A percentile compares a stretch with the other conserved stretches of the same genome.
phyloP scores from a whole-genome alignment of 441 rosid species.

The Biscutella laevigata region DNA sequence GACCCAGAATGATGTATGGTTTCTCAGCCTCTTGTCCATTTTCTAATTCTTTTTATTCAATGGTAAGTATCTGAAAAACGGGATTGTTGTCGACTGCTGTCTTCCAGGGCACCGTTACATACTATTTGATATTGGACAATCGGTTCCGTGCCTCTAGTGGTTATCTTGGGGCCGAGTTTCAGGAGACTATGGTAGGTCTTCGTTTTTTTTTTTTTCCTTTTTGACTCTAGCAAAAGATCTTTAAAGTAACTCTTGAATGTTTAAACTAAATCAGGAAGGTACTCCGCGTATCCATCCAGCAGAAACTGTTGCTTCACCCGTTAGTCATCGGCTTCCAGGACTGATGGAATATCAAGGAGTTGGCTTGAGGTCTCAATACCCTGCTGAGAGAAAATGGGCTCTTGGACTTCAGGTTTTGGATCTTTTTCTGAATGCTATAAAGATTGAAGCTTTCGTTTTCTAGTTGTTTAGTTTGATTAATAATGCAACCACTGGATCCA shows the following conservation, averaged over 20 bases:
- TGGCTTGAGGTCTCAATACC: conserved; percentile 53
- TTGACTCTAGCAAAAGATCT: neutral
- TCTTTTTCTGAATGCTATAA: neutral
- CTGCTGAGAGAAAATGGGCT: conserved; percentile 89
- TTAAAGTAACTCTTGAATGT: conserved; percentile 9
- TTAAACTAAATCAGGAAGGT: conserved; percentile 46
- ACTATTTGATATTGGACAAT: conserved; percentile 83
- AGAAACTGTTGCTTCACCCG: conserved; percentile 50
- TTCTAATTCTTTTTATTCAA: neutral
- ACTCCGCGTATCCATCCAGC: conserved; percentile 50
- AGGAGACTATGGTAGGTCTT: conserved; percentile 71
- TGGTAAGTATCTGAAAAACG: neutral
- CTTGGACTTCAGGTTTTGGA: conserved; percentile 89
- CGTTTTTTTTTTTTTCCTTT: neutral
- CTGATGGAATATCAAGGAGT: conserved; percentile 65
- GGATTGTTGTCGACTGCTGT: conserved; percentile 13
- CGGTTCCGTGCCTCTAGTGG: conserved; percentile 86
- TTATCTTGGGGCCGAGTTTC: conserved; percentile 96
- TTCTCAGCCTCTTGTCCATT: conserved; percentile 9
- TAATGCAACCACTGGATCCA: neutral
- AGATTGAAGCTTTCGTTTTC: neutral
- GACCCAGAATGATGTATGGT: conserved; percentile 66
- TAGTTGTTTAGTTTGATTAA: conserved; percentile 10
- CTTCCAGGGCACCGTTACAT: conserved; percentile 85
- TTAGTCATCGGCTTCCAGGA: conserved; percentile 56